Base-by-base conservation (phyloP, 2,329 filamentous ascomycete genomes). In the Pseudogymnoascus pannorum region DNA sequence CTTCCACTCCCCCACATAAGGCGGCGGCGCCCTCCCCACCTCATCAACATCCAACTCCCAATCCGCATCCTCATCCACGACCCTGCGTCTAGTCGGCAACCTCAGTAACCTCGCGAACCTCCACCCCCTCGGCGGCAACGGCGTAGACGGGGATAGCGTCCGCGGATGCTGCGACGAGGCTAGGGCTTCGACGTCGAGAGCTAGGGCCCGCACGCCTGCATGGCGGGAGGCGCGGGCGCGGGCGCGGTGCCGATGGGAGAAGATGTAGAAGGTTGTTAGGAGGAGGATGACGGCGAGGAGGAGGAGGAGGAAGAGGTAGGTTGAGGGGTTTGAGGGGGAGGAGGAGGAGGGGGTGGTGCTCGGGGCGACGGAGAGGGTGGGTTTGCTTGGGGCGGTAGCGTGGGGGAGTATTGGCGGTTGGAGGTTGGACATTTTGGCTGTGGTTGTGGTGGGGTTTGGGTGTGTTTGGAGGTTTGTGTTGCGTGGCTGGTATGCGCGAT, bases 1-100 rank as follows among this genome's bases (percentile, higher is more conserved):
- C 48, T n/a, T 26, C 26, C n/a, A n/a, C 20, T 9, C n/a, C 48
- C 24, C 48, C 2, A 2, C 16, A 57, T 57, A 57, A 14, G 48
- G 48, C 16, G 48, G 48, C 16, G 48, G 48, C 48, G 48, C 48
- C 24, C 24, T 9, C 14, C 48, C 48, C 1, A 33, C 11, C 3
- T 57, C 48, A 57, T 57, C 48, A 29, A 57, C 48, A 57, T 57
- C 48, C n/a, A 57, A 33, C 48, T 57, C 48, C 48, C 48, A 57
- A 57, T 57, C 48, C 29, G 48, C 24, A 12, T 57, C 48, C n/a
- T 33, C 48, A 57, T 33, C 29, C 29, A 20, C 48, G 1, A 31
- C 24, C 62, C 61, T 38, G 12, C 42, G 16, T 22, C 58, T 24
- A 22, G 18, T 42, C 38, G 38, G 38, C 18, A 42, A 42, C 38